Evolutionary conservation across 2,329 filamentous ascomycete genomes (phyloP).

Genomic region (Ophiostoma novo-ulmi): DNA sequence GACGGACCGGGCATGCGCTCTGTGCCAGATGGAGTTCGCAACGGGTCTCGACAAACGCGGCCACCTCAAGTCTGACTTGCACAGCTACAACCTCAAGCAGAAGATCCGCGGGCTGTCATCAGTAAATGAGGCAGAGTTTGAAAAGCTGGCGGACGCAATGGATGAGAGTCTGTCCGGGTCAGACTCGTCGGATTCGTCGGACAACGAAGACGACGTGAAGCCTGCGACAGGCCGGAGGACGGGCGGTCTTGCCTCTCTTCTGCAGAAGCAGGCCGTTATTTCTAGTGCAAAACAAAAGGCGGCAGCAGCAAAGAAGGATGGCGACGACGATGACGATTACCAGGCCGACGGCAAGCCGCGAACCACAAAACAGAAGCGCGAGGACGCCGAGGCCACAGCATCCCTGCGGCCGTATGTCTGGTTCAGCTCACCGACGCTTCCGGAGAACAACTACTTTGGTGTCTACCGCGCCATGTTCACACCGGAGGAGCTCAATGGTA

Average conservation of each 20-base stretch:
- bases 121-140: slow-evolving; percentile 78
- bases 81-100: slow-evolving; percentile 91
- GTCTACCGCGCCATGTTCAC: slow-evolving; percentile 81
- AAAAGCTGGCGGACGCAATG: slow-evolving; percentile 75
- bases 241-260: slow-evolving; percentile 57
- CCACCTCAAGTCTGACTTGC: slow-evolving; percentile 85
- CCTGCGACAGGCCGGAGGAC: not conserved
- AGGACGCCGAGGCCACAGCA: slow-evolving; percentile 52
- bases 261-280: slow-evolving; percentile 78
- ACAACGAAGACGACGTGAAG: slow-evolving; percentile 40
- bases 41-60: slow-evolving; percentile 74
- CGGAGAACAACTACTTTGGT: slow-evolving; percentile 74
- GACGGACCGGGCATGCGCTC: slow-evolving; percentile 54
- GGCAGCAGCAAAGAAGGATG: slow-evolving; percentile 33
- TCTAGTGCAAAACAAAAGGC: slow-evolving; percentile 29
- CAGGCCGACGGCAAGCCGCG: slow-evolving; percentile 40
- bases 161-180: slow-evolving; percentile 93
- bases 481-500: slow-evolving; percentile 53
- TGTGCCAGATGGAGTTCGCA: slow-evolving; percentile 69
- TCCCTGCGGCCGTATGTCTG: slow-evolving; percentile 55
- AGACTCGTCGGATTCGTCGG: slow-evolving; percentile 72
- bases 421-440: slow-evolving; percentile 72
- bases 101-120: slow-evolving; percentile 68
- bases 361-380: slow-evolving; percentile 41
- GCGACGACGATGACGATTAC: slow-evolving; percentile 43